Base-by-base conservation (phyloP, 805 yeast genomes). In the Candida qinlingensis region DNA sequence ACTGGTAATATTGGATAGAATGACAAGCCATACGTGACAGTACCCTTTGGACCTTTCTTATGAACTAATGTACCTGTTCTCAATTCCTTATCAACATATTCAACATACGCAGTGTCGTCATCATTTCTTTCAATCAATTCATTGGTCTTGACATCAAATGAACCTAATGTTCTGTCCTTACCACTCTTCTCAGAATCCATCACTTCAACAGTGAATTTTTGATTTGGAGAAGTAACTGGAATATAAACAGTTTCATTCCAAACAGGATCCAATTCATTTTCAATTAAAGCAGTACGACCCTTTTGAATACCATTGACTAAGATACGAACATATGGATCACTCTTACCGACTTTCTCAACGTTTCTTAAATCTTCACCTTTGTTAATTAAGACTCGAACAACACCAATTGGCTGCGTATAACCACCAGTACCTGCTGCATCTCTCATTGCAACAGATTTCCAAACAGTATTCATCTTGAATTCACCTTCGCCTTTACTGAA, bases 391-490 rank as follows among this genome's bases (percentile, higher is more conserved):
- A 94, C 73, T 61, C 97, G 81, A 6, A 91, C 76, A 34, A 86
- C 92, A 63, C 99, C 99, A 63, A 92, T 84, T 44, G 99, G 99
- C 49, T 89, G 89, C n/a, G 89, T 80, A 69, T 90, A 92, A 45
- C 92, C 94, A 56, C 83, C 80, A 26, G 87, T 69, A 52, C 89
- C 87, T 37, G 81, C 67, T 13, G 85, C 85, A 45, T 82, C 80
- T 51, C 69, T 75, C 60, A 92, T 68, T 30, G 76, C 80, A 45
- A 91, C 96, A 7, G 98, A 92, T 66, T 85, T 89, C 97, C 97
- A 94, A 46, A 72, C 68, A 30, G 94, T 80, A 5, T 77, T 67
- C 48, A 94, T 63, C 55, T 81, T 79, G 38, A 87, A 73, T 57
- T 85, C 88, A 49, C 96, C 97, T 42, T 71, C 67, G 44, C 89